Percentiles rank a stretch among this genome's conserved stretches.
These are phyloP conservation scores for Psilocybe subaeruginosa DNA, from an alignment of 768 basidiomycete species.

Conservation along the genomic window DNA sequence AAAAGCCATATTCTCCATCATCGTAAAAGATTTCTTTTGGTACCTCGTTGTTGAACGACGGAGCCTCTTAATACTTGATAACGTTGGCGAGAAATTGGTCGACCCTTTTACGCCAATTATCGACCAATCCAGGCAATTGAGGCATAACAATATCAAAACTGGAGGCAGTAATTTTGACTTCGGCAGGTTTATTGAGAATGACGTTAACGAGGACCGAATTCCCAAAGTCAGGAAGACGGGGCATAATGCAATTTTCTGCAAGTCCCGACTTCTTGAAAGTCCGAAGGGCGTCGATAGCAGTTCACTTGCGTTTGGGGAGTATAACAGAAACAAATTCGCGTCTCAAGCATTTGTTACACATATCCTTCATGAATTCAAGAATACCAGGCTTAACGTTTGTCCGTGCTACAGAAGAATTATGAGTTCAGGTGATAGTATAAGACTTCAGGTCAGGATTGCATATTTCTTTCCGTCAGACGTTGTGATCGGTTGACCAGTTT, in stretches of 20 bases:
- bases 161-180: too few relatives aligned
- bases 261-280: constrained; percentile 43
- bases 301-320: too few relatives aligned
- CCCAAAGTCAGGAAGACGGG: constrained; percentile 48
- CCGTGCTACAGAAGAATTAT: constrained; percentile 44
- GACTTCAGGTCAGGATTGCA: constrained; percentile 16
- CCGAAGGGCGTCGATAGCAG: constrained; percentile 35
- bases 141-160: too few relatives aligned
- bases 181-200: too few relatives aligned
- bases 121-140: too few relatives aligned
- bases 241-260: constrained; percentile 45
- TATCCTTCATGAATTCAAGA: constrained; percentile 48
- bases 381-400: constrained; percentile 46
- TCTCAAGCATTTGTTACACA: constrained; percentile 44
- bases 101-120: too few relatives aligned
- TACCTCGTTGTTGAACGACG: too few relatives aligned
- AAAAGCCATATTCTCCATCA: too few relatives aligned
- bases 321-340: constrained; percentile 44
- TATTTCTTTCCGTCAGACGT: constrained; percentile 54
- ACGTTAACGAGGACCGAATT: constrained; percentile 28
- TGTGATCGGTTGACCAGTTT: constrained; percentile 50
- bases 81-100: too few relatives aligned
- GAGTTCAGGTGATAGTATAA: too few relatives aligned
- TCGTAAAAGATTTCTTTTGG: too few relatives aligned
- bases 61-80: too few relatives aligned